Percentiles rank a stretch among this genome's conserved stretches.
Conservation (phyloP, 176 grass and related monocot genomes). For the Tillandsia leiboldiana region DNA sequence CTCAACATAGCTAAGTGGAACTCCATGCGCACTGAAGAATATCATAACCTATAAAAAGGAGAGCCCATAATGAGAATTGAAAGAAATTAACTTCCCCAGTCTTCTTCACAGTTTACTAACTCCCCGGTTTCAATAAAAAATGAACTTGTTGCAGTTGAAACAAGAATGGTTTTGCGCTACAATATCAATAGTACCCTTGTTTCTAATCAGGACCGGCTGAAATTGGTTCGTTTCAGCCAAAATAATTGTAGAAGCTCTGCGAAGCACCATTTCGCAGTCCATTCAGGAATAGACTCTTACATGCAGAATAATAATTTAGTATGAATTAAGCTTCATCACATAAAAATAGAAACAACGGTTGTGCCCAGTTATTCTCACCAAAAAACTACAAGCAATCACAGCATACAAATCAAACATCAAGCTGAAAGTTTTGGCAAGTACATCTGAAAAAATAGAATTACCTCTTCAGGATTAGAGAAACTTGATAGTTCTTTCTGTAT, state of each 20-base stretch:
- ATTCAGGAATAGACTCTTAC: no score
- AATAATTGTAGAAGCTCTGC: no score
- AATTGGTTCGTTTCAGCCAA: no score
- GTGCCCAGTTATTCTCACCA: neutral
- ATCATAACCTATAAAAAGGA: slow-evolving; percentile 65
- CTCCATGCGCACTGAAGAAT: slow-evolving; percentile 98
- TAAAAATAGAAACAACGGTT: neutral
- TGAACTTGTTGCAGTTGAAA: no score
- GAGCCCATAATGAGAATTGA: slow-evolving; percentile 21
- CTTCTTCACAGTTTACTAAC: neutral
- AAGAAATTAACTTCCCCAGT: neutral
- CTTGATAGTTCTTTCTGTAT: slow-evolving; percentile 57
- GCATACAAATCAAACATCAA: neutral
- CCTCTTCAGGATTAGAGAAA: slow-evolving; percentile 74
- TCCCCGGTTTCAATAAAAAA: no score
- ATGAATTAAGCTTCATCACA: neutral
- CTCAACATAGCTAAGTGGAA: slow-evolving; percentile 83
- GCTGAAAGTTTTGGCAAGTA: neutral
- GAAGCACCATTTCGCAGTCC: no score
- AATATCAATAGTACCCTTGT: no score
- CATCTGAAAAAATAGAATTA: slow-evolving; percentile 13
- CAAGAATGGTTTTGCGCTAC: no score
- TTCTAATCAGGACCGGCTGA: no score
- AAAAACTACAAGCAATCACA: neutral
- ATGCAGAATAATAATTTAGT: no score